Evolutionary conservation across 352 stramenopile species (phyloP).

Genomic region (Detonula confervacea): DNA sequence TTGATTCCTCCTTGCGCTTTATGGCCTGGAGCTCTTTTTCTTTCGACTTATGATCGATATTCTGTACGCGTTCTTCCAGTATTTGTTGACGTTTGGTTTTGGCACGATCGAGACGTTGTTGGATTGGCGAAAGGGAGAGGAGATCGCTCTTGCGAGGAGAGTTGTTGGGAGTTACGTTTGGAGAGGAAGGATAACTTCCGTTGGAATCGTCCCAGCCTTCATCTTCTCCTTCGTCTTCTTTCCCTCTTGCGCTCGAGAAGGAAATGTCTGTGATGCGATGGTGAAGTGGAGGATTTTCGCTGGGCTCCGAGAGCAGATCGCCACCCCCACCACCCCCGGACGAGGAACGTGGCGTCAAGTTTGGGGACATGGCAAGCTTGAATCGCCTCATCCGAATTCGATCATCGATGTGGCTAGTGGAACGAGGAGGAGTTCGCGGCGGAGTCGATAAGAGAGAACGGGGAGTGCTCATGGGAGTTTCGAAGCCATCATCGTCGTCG

Average conservation of each 20-base stretch:
- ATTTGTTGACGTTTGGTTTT: conserved; percentile 30
- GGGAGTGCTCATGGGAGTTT: conserved; percentile 18
- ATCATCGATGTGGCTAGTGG: conserved; percentile 32
- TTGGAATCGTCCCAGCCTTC: not conserved
- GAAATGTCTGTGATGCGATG: not conserved
- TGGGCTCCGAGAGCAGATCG: not conserved
- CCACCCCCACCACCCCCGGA: not conserved
- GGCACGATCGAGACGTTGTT: conserved; percentile 28
- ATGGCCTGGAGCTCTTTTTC: not conserved
- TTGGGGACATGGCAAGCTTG: conserved; percentile 10
- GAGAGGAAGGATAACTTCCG: not conserved
- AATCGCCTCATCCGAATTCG: conserved; percentile 26
- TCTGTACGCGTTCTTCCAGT: conserved; percentile 12
- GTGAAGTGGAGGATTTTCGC: no score
- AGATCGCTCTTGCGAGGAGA: conserved; percentile 11
- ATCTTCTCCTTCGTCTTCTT: not conserved
- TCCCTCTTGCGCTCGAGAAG: not conserved
- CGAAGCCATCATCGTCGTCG: not conserved
- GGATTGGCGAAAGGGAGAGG: conserved; percentile 13
- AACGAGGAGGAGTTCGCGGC: conserved; percentile 24
- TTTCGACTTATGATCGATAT: conserved; percentile 23
- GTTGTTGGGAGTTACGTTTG: not conserved
- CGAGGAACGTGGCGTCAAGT: not conserved
- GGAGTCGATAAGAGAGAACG: conserved; percentile 9
- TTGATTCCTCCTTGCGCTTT: not conserved